phyloP scores from a whole-genome alignment of 805 yeast species.

The Blastobotrys chiropterorum region DNA sequence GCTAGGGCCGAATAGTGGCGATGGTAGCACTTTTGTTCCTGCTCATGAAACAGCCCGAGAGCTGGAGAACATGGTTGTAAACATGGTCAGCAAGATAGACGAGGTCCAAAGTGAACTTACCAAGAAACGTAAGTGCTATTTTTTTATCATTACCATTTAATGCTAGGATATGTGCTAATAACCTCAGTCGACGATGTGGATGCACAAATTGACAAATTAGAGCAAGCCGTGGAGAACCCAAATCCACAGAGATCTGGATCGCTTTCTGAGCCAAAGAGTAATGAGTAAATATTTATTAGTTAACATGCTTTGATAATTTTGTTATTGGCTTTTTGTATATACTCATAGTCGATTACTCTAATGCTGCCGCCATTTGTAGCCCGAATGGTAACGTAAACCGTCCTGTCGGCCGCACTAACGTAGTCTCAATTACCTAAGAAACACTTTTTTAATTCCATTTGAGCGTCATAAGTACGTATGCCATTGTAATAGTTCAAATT shows the following conservation, averaged over 20 bases:
- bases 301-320: slow-evolving; percentile 1
- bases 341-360: too few species aligned
- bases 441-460: too few species aligned
- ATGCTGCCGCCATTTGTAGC: too few species aligned
- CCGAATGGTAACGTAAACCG: too few species aligned
- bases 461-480: too few species aligned
- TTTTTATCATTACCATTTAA: background rate
- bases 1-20: background rate
- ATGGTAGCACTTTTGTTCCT: background rate
- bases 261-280: background rate
- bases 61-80: slow-evolving; percentile 8
- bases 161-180: background rate
- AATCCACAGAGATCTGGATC: background rate
- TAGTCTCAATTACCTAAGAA: too few species aligned
- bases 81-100: slow-evolving; percentile 5
- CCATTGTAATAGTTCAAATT: too few species aligned
- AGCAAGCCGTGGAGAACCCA: background rate
- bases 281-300: background rate
- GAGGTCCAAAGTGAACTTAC: slow-evolving; percentile 6
- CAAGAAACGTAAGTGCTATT: slow-evolving; percentile 5
- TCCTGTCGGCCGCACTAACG: too few species aligned
- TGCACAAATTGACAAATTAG: slow-evolving; percentile 2
- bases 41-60: slow-evolving; percentile 13
- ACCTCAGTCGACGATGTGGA: slow-evolving; percentile 25
- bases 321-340: too few species aligned